Conservation (phyloP, 495 filamentous ascomycete species). For the Haplographium delicatum region DNA sequence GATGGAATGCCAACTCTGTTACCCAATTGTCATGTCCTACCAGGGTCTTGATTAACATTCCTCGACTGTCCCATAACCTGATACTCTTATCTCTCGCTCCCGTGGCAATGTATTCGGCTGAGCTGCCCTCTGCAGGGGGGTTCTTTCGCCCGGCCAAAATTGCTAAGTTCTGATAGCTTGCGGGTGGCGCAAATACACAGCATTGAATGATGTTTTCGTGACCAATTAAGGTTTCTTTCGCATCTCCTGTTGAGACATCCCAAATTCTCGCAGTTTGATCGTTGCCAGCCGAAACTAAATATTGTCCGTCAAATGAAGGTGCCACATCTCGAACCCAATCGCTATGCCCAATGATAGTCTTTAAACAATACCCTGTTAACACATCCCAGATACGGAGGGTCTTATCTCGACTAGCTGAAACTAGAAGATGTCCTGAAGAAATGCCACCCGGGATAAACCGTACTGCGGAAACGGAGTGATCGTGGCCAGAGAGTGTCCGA, state of each 20-base stretch:
- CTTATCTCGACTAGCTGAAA: slow-evolving; percentile 75
- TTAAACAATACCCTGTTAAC: slow-evolving; percentile 84
- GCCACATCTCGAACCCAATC: slow-evolving; percentile 85
- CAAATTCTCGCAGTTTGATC: slow-evolving; percentile 78
- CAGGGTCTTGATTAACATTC: slow-evolving; percentile 79
- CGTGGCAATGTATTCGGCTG: slow-evolving; percentile 85
- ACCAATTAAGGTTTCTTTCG: slow-evolving; percentile 73
- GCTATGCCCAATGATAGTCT: slow-evolving; percentile 68
- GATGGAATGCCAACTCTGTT: slow-evolving; percentile 78
- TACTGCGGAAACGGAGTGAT: slow-evolving; percentile 81
- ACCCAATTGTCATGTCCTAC: slow-evolving; percentile 96
- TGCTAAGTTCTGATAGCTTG: slow-evolving; percentile 70
- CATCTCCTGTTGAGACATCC: slow-evolving; percentile 69
- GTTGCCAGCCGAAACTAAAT: slow-evolving; percentile 72
- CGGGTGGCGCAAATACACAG: slow-evolving; percentile 77
- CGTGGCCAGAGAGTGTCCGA: slow-evolving; percentile 83
- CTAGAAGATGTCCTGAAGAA: slow-evolving; percentile 66
- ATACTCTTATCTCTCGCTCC: slow-evolving; percentile 88
- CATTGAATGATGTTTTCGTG: slow-evolving; percentile 90
- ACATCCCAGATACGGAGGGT: slow-evolving; percentile 86
- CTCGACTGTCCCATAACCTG: slow-evolving; percentile 80
- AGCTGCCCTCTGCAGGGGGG: slow-evolving; percentile 61
- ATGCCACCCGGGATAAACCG: slow-evolving; percentile 75
- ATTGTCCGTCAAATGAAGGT: slow-evolving; percentile 79
- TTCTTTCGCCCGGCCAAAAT: slow-evolving; percentile 79